These are phyloP conservation scores for Maudiozyma bulderi DNA, from an alignment of 805 yeast genomes.

Conservation along the genomic window DNA sequence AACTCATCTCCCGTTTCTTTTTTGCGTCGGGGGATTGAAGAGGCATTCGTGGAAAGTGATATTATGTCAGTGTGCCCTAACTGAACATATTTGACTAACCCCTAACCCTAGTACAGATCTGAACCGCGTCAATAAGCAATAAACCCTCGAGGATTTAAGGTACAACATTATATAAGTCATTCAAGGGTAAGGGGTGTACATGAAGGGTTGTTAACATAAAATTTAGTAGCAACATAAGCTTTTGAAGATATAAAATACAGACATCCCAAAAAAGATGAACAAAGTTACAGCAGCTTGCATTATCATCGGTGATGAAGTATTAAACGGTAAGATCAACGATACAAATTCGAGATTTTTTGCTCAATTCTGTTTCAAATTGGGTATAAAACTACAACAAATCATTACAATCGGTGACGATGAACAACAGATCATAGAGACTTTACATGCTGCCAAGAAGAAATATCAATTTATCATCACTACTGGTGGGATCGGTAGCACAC, in stretches of 20 bases:
- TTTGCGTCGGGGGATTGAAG: too few species aligned
- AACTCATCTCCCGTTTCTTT: too few species aligned
- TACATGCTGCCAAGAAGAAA: slow-evolving; percentile 35
- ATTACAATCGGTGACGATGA: slow-evolving; percentile 72
- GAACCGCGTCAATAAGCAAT: too few species aligned
- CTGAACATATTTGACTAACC: too few species aligned
- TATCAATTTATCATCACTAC: slow-evolving; percentile 62
- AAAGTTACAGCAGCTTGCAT: slow-evolving; percentile 28
- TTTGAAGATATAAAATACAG: background rate
- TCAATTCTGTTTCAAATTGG: slow-evolving; percentile 53
- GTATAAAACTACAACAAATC: slow-evolving; percentile 57
- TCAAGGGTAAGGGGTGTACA: too few species aligned
- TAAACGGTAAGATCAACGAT: slow-evolving; percentile 76
- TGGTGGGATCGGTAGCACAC: slow-evolving; percentile 74
- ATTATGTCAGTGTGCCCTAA: too few species aligned
- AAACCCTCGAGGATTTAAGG: too few species aligned
- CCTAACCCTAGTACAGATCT: too few species aligned
- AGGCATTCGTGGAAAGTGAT: too few species aligned
- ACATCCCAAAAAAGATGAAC: slow-evolving; percentile 11
- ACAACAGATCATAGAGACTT: slow-evolving; percentile 47
- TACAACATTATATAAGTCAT: too few species aligned
- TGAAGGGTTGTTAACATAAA: too few species aligned
- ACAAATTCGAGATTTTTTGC: slow-evolving; percentile 70
- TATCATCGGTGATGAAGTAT: slow-evolving; percentile 76
- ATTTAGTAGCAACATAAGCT: too few species aligned